Evolutionary conservation across 495 filamentous ascomycete species (phyloP), one percentile per base, ranked within the genome.

Genomic region (Xylaria intraflava): DNA sequence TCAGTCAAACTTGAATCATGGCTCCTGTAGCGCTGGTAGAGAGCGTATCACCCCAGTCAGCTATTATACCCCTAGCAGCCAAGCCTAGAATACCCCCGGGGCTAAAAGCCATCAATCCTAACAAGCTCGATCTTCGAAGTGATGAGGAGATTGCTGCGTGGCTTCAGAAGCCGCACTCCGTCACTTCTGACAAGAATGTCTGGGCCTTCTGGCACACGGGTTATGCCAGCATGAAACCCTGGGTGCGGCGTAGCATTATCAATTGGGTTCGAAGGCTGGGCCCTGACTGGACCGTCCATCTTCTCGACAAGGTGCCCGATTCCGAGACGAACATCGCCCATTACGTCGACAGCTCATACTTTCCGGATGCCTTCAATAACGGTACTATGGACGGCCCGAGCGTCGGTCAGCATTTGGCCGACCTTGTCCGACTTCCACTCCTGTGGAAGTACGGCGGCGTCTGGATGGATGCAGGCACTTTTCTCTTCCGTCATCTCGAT

Each of bases 201-300:
- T 75, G 72, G 72, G 61, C 68, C 3, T 75, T 62, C 56, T 75
- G 72, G 72, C 62, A 73, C 51, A 48, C 60, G 2, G 72, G 71
- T 0, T 62, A 68, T 30, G 24, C 26, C 11, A 26, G 58, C 9
- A 50, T 56, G 53, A 6, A 47, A 6, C 53, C 53, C 30, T 75
- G 70, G 70, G 62, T 64, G 41, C 65, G 65, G 30, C 58, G 67
- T 10, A 73, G 72, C 49, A 51, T 69, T 47, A 64, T 69, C 56
- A 59, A 59, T 24, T 69, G 66, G 66, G 62, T 65, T 23, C 60
- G 66, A 7, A 57, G 57, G 23, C 57, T 65, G 1, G 66, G 62
- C 1, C 54, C 64, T 2, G 45, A 49, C 0, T 69, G 66, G 66
- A 67, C 64, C 4, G 64, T 69, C 42, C 62, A 61, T 27, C 40